Evolutionary conservation across 164 flowering plant genomes (phyloP).

Genomic region (Sedum album): DNA sequence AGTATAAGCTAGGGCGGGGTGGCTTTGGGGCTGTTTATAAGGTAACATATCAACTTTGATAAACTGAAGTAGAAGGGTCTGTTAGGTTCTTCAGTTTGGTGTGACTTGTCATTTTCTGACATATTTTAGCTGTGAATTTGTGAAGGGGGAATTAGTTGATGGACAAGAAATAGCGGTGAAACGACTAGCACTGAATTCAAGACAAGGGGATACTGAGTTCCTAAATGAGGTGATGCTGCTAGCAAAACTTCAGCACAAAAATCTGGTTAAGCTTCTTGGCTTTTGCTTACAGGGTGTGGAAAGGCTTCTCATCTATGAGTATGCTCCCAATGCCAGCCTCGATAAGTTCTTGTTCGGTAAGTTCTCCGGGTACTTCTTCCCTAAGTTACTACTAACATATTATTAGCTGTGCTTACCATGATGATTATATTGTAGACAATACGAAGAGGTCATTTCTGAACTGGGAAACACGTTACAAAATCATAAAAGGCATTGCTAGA

Average conservation of each 20-base stretch:
- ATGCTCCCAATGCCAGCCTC: neutral
- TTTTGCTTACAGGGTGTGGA: neutral
- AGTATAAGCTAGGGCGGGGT: neutral
- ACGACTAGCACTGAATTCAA: neutral
- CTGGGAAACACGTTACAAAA: neutral
- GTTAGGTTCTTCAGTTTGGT: neutral
- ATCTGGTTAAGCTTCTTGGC: neutral
- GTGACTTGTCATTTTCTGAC: too few relatives aligned
- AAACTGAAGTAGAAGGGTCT: neutral
- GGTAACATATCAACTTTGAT: neutral
- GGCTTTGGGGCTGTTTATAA: constrained; percentile 3
- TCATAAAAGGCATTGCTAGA: neutral
- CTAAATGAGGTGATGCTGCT: neutral
- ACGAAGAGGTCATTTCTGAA: neutral
- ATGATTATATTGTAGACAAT: neutral
- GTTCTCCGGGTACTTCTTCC: neutral
- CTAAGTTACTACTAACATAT: neutral
- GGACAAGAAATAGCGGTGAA: neutral
- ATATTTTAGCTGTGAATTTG: too few relatives aligned
- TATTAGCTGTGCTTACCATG: neutral
- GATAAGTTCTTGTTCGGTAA: neutral
- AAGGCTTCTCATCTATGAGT: constrained; percentile 1
- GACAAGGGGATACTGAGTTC: neutral
- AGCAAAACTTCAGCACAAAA: constrained; percentile 1
- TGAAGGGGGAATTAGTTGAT: neutral